A percentile compares a stretch with the other conserved stretches of the same genome.
These are phyloP conservation scores for Daedaleopsis nitida DNA, from an alignment of 768 basidiomycete genomes.

Conservation along the genomic window DNA sequence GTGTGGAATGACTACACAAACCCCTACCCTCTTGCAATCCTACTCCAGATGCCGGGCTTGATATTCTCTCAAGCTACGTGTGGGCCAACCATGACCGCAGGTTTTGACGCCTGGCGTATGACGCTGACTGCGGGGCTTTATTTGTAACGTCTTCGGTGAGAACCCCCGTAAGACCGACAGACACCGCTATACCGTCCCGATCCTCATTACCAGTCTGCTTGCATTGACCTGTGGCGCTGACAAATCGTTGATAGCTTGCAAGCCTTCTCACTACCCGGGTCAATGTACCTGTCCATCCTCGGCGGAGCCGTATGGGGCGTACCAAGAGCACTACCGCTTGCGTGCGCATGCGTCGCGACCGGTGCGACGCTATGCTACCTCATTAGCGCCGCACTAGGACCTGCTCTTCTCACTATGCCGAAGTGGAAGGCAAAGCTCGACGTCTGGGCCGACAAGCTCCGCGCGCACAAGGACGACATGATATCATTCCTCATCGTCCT, in stretches of 20 bases:
- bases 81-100: no score
- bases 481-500: constrained; percentile 94
- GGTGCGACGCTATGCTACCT: constrained; percentile 93
- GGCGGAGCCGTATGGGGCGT: constrained; percentile 97
- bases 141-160: no score
- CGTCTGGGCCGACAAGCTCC: constrained; percentile 78
- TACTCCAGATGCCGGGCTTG: background rate
- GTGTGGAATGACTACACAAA: no score
- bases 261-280: constrained; percentile 94
- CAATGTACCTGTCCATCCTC: constrained; percentile 97
- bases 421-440: constrained; percentile 84
- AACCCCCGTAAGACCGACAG: no score
- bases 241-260: constrained; percentile 62
- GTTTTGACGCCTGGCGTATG: no score
- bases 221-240: background rate
- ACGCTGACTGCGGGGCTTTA: no score
- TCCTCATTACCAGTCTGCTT: background rate
- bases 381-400: constrained; percentile 89
- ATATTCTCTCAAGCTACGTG: no score
- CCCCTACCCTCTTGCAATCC: no score
- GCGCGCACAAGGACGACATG: constrained; percentile 78
- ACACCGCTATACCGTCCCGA: background rate
- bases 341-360: constrained; percentile 87
- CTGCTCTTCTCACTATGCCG: constrained; percentile 85
- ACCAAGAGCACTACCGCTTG: constrained; percentile 81